Percentiles rank a stretch among this genome's conserved stretches.
Evolutionary conservation across 2,329 filamentous ascomycete genomes (phyloP).

Genomic region (Falciphora oryzae): DNA sequence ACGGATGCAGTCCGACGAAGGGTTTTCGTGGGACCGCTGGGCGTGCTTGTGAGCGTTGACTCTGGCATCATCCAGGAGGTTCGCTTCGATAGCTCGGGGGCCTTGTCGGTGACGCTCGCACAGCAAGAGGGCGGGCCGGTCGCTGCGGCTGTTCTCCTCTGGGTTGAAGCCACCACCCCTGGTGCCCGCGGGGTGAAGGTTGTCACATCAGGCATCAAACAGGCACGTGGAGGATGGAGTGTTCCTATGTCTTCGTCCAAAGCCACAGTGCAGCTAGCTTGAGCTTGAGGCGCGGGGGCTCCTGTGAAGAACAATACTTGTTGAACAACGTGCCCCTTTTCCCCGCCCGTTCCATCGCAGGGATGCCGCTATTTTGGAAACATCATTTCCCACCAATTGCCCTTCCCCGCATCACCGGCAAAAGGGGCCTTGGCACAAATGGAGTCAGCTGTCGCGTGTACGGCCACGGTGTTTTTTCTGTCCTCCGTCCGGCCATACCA

Average conservation of each 20-base stretch:
- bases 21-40: slow-evolving; percentile 42
- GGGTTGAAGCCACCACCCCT: not conserved
- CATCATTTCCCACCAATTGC: not conserved
- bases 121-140: slow-evolving; percentile 3
- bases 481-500: not conserved
- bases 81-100: slow-evolving; percentile 17
- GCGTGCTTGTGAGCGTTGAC: slow-evolving; percentile 34
- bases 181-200: not conserved
- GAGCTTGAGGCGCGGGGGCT: too few relatives aligned
- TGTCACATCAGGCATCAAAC: not conserved
- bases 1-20: slow-evolving; percentile 40
- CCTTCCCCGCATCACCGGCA: not conserved
- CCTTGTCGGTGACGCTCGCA: slow-evolving; percentile 1
- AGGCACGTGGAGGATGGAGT: slow-evolving; percentile 4
- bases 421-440: not conserved
- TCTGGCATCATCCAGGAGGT: slow-evolving; percentile 36
- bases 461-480: too few relatives aligned
- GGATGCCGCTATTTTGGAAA: not conserved
- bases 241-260: not conserved
- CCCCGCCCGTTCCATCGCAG: too few relatives aligned
- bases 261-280: not conserved
- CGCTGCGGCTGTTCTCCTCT: not conserved
- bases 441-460: not conserved
- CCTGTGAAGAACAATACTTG: too few relatives aligned
- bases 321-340: not conserved